Evolutionary conservation across 805 yeast species (phyloP).

Genomic region (Wickerhamomyces sydowiorum): DNA sequence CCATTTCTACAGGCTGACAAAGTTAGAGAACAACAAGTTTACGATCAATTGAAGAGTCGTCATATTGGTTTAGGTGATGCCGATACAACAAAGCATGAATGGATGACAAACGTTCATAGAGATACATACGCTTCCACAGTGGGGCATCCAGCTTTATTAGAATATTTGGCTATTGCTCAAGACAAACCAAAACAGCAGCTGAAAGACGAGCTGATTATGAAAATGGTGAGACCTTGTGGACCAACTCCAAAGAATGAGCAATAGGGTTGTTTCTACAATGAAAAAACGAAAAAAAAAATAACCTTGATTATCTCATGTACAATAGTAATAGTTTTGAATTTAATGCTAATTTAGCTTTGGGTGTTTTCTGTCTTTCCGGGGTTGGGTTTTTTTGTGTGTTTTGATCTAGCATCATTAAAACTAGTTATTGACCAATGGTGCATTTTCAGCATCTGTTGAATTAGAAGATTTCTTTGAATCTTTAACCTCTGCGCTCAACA

Average conservation of each 20-base stretch:
- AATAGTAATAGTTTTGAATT: too few relatives aligned
- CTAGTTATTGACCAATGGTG: slow-evolving; percentile 30
- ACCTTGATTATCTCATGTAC: too few relatives aligned
- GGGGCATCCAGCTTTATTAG: slow-evolving; percentile 51
- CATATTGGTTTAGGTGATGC: slow-evolving; percentile 75
- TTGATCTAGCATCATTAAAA: not conserved
- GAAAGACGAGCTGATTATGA: slow-evolving; percentile 29
- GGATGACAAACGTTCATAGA: slow-evolving; percentile 58
- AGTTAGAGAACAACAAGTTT: slow-evolving; percentile 52
- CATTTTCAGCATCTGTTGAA: slow-evolving; percentile 24
- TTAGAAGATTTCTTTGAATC: not conserved
- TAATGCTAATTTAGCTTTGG: too few relatives aligned
- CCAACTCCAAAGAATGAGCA: slow-evolving; percentile 4
- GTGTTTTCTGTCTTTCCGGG: not conserved
- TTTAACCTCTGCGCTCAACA: slow-evolving; percentile 32
- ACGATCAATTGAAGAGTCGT: slow-evolving; percentile 49
- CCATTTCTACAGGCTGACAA: slow-evolving; percentile 50
- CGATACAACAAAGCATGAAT: slow-evolving; percentile 64
- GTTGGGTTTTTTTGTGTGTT: not conserved
- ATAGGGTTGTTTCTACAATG: not conserved
- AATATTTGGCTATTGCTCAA: slow-evolving; percentile 47
- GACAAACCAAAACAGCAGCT: slow-evolving; percentile 36
- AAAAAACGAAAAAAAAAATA: too few relatives aligned
- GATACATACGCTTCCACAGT: slow-evolving; percentile 60
- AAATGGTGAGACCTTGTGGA: slow-evolving; percentile 32